These are phyloP conservation scores for Suillus brevipes DNA, from an alignment of 768 basidiomycete species.

Conservation along the genomic window DNA sequence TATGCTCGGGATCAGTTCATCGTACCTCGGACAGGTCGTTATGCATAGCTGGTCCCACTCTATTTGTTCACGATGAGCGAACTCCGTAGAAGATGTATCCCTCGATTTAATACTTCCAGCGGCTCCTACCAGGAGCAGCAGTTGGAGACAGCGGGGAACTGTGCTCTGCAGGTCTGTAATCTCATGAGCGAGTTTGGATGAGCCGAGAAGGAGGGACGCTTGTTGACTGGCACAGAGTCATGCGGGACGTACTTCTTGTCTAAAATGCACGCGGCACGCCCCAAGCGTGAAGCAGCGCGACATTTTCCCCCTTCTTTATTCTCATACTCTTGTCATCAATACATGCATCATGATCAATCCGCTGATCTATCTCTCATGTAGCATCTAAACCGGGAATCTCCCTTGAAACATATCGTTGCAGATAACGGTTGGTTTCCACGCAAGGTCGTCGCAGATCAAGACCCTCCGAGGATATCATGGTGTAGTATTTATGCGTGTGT, in stretches of 20 bases:
- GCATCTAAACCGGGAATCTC: too few relatives aligned
- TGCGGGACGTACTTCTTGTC: conserved; percentile 63
- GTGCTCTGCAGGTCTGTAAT: conserved; percentile 46
- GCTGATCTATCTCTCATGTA: neutral
- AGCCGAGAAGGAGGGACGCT: conserved; percentile 37
- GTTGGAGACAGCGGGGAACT: conserved; percentile 65
- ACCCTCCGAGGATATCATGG: too few relatives aligned
- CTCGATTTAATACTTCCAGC: conserved; percentile 40
- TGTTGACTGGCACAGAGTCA: conserved; percentile 63
- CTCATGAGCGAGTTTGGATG: conserved; percentile 64
- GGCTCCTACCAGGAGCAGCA: conserved; percentile 52
- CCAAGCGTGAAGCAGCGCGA: neutral
- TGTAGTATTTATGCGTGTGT: neutral
- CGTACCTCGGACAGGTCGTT: too few relatives aligned
- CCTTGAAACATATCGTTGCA: too few relatives aligned
- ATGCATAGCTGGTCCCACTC: too few relatives aligned
- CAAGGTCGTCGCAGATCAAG: too few relatives aligned
- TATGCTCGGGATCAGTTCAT: too few relatives aligned
- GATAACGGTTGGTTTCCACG: too few relatives aligned
- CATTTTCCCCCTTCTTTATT: neutral
- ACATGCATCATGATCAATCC: neutral
- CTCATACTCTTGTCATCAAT: neutral
- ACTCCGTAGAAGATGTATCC: too few relatives aligned
- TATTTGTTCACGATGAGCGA: too few relatives aligned
- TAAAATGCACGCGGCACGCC: conserved; percentile 22